Base-by-base conservation (phyloP, 106 monocot species). In the Triglochin maritima region DNA sequence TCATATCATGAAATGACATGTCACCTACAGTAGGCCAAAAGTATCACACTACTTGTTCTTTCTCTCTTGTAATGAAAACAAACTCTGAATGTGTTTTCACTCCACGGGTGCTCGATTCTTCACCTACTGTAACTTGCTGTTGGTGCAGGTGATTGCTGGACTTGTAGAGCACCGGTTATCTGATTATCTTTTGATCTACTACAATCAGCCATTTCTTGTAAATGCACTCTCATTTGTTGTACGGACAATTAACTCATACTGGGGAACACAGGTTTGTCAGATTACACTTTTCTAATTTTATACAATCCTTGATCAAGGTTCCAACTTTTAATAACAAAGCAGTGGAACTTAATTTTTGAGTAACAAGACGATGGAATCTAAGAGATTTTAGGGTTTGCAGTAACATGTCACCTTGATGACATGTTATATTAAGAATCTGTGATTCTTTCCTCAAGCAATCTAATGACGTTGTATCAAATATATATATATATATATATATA, bases 191-290 rank as follows among this genome's bases (percentile, higher is more conserved):
- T 65, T 83, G 72, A 71, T 84, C 15, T 83, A 69, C 66, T 82
- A 82, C 54, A 87, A 87, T 79, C 66, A 79, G 15, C 83, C 85
- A 58, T 52, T 85, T 50, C 76, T 95, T 77, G 87, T 77, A 9
- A 90, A 87, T 72, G 44, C 72, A 9, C 69, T 95, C 68, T 95
- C 90, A 48, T 95, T 95, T 57, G 67, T 85, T 72, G 86, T 81
- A 64, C 90, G 95, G 14, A 95, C 95, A 71, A 77, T 90, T 53
- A 95, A 95, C 71, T 95, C 95, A 53, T 95, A 90, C 77, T 90
- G 82, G 90, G 95, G 94, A 83, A 95, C 89, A 71, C 89, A 89
- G 89, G 94, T 94, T 77, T 3, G 9, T 11, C 11, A 44, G 9
- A 7, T 1, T 52, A 52, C 2, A 52, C 7, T 8, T 8, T 52